phyloP scores from a whole-genome alignment of 257 asterid genomes.

The Solanum stenotomum region DNA sequence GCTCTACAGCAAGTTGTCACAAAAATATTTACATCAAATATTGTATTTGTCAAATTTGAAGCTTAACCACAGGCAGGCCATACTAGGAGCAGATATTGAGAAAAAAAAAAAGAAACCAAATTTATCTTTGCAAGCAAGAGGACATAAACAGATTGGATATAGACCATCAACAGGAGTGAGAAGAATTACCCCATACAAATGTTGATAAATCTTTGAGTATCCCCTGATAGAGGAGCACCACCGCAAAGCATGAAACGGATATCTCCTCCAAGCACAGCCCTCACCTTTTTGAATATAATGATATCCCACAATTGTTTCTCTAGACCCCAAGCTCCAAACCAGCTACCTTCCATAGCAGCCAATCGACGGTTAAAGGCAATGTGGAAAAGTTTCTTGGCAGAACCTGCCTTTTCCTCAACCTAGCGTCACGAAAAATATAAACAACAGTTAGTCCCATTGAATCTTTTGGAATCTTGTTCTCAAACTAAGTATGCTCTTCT shows the following conservation, averaged over 20 bases:
- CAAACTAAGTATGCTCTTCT: neutral
- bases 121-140: neutral
- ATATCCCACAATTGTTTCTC: constrained; percentile 63
- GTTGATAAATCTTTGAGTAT: constrained; percentile 88
- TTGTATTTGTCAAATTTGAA: neutral
- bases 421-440: constrained; percentile 11
- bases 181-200: constrained; percentile 80
- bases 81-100: neutral
- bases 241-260: constrained; percentile 93
- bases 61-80: neutral
- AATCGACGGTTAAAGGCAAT: constrained; percentile 56
- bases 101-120: neutral
- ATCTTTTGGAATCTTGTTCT: neutral
- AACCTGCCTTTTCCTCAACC: constrained; percentile 89
- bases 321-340: constrained; percentile 85
- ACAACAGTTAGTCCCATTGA: constrained; percentile 6
- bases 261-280: constrained; percentile 75
- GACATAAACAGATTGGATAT: neutral
- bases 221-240: constrained; percentile 96
- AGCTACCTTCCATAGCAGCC: constrained; percentile 80
- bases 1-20: constrained; percentile 42
- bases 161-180: neutral
- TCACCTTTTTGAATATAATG: constrained; percentile 56
- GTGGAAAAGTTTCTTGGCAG: constrained; percentile 61
- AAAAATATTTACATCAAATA: neutral